Conservation (phyloP, 2,329 filamentous ascomycete species). For the Penicillium oxalicum region DNA sequence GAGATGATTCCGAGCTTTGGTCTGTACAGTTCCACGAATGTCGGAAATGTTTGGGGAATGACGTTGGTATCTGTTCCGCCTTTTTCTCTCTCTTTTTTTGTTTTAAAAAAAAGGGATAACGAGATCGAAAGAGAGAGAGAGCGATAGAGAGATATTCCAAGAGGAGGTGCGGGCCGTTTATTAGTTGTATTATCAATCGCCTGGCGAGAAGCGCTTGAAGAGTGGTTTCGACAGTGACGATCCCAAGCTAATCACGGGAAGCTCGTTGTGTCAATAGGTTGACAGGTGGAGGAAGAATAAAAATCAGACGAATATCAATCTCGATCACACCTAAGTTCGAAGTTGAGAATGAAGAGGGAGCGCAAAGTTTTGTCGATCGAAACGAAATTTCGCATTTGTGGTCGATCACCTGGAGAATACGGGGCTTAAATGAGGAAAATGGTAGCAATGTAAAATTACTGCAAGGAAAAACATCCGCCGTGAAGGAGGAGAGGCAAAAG, state of each 20-base stretch:
- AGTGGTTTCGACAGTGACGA: neutral
- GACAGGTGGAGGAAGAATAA: neutral
- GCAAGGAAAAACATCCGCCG: too few species aligned
- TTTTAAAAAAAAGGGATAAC: too few species aligned
- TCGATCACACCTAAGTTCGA: neutral
- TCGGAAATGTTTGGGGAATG: too few species aligned
- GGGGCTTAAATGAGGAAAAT: conserved; percentile 16
- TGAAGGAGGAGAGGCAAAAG: too few species aligned
- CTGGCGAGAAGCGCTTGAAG: neutral
- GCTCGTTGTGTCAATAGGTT: neutral
- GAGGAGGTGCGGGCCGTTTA: neutral
- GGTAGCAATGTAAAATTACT: too few species aligned
- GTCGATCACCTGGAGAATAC: conserved; percentile 19
- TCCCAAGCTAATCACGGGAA: neutral
- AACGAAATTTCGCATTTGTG: conserved; percentile 5
- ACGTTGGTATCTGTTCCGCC: too few species aligned
- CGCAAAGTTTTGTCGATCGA: conserved; percentile 19
- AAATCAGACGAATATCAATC: conserved; percentile 4
- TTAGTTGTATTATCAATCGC: too few species aligned
- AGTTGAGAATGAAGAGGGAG: neutral
- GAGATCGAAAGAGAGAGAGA: neutral
- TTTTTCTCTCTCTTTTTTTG: too few species aligned
- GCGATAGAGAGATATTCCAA: neutral
- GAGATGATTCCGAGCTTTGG: too few species aligned
- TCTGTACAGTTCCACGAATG: too few species aligned